Evolutionary conservation across 106 monocot species (phyloP).

Genomic region (Dendrobium huoshanense): DNA sequence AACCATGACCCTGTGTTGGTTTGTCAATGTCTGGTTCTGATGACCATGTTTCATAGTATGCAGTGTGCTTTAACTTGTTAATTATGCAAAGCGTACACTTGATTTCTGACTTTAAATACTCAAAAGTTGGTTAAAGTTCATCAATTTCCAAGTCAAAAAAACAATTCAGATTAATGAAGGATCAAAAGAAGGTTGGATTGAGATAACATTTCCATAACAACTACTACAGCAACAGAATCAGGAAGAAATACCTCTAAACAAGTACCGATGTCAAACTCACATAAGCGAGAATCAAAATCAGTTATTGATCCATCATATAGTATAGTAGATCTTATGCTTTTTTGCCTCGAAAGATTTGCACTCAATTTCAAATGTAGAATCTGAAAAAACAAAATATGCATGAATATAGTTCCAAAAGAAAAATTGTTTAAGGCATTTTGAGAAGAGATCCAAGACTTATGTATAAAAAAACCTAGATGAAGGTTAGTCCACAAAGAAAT

Average conservation of each 20-base stretch:
- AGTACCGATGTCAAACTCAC: constrained; percentile 75
- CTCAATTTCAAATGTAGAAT: constrained; percentile 77
- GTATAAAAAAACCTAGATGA: neutral
- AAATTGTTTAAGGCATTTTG: constrained; percentile 3
- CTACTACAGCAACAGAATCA: neutral
- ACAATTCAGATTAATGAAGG: too few relatives aligned
- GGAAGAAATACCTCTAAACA: constrained; percentile 77
- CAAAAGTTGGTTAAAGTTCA: too few relatives aligned
- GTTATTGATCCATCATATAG: constrained; percentile 98
- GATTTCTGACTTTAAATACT: too few relatives aligned
- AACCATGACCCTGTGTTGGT: too few relatives aligned
- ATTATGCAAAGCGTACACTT: too few relatives aligned
- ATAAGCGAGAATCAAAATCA: constrained; percentile 69
- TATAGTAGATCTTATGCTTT: constrained; percentile 42
- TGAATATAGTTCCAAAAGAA: neutral
- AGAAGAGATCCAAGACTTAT: neutral
- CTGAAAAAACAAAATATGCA: constrained; percentile 32
- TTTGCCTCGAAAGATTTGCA: constrained; percentile 18
- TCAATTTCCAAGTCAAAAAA: too few relatives aligned
- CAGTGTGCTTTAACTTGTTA: too few relatives aligned
- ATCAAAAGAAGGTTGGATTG: neutral
- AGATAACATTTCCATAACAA: constrained; percentile 1
- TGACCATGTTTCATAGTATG: too few relatives aligned
- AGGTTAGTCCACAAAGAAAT: neutral
- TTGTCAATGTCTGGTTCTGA: too few relatives aligned